These are phyloP conservation scores for Umbellularia californica DNA, from an alignment of 164 flowering plant species.

Conservation along the genomic window DNA sequence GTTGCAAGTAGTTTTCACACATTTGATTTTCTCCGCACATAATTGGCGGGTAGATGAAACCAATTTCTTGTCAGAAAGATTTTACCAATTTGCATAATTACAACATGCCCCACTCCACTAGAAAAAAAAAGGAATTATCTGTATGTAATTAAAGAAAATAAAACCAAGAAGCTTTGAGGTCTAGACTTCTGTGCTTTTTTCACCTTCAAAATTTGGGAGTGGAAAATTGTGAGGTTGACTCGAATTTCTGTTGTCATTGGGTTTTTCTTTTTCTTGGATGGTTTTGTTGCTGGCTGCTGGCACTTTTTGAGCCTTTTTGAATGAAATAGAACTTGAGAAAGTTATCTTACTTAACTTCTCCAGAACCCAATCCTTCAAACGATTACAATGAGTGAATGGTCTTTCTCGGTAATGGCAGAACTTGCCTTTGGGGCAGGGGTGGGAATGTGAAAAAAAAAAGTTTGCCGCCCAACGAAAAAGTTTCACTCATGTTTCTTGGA, in stretches of 20 bases:
- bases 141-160: too few species aligned
- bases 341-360: neutral
- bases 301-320: neutral
- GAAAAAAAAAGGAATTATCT: neutral
- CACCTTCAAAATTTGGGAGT: neutral
- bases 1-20: neutral
- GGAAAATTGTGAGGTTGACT: neutral
- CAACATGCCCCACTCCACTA: neutral
- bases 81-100: too few species aligned
- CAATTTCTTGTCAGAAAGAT: neutral
- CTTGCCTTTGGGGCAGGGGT: too few species aligned
- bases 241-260: neutral
- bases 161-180: neutral
- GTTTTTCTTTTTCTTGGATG: too few species aligned
- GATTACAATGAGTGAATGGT: neutral
- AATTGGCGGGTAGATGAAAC: neutral
- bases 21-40: neutral
- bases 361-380: neutral
- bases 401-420: neutral
- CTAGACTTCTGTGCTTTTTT: neutral
- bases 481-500: constrained; percentile 28
- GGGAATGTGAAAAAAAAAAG: too few species aligned
- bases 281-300: neutral
- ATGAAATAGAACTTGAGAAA: neutral
- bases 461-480: too few species aligned